Base-by-base conservation (phyloP, 116 monocot genomes). In the Zostera marina region DNA sequence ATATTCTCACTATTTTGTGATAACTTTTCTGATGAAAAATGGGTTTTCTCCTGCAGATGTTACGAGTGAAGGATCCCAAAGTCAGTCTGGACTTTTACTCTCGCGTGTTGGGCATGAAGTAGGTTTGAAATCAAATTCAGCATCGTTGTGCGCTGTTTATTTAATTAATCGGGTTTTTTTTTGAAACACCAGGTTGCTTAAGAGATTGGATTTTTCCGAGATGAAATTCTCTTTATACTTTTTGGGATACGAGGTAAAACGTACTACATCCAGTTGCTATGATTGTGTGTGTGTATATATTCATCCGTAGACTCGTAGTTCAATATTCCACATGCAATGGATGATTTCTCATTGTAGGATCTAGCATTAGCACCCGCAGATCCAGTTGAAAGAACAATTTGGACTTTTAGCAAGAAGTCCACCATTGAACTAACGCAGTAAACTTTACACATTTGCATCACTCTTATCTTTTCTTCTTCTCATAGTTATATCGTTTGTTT, bases 151-250 rank as follows among this genome's bases (percentile, higher is more conserved):
- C 15, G 0, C 1, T 47, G 14, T 48, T 48, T 11, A 16, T 16
- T 54, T 22, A 11, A 22, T 54, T 24, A 21, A 19, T 54, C 7
- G 7, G 11, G 20, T 26, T 54, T 53, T 53, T 19, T 9, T 20
- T 23, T 26, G 1, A 54, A 22, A 24, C 22, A 1, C 56, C 67
- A 94, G 94, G 69, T 78, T 94, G 52, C 59, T 94, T 9, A 94
- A 94, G 71, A 84, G 88, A 57, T 61, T 94, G 72, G 94, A 94
- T 82, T 94, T 85, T 65, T 67, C 82, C 22, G 94, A 88, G 70
- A 78, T 94, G 88, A 88, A 94, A 66, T 94, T 94, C 68, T 88
- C 84, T 71, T 72, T 94, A 47, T 94, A 94, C 47, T 94, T 94
- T 65, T 41, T 94, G 73, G 94, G 94, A 47, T 94, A 94, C 74